Conservation (phyloP, 2,329 filamentous ascomycete genomes). For the Paecilomyces niveus region DNA sequence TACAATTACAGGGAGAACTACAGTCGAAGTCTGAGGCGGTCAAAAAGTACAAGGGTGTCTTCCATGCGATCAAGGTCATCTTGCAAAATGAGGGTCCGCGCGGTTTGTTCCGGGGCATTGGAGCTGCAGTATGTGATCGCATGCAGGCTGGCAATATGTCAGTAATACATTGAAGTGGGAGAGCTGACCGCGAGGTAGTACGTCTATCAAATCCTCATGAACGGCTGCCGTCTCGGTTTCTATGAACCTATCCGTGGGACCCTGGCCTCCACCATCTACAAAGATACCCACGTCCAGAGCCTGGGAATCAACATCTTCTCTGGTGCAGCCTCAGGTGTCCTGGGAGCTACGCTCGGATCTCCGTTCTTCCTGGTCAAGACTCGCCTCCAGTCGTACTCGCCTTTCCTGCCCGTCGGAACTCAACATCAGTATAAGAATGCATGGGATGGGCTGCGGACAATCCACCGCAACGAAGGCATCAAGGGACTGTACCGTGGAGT, state of each 20-base stretch:
- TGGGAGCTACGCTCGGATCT: constrained; percentile 86
- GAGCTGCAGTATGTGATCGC: constrained; percentile 57
- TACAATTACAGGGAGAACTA: constrained; percentile 94
- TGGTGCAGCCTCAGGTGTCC: constrained; percentile 78
- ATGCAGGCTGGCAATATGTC: constrained; percentile 1
- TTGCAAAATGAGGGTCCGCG: constrained; percentile 79
- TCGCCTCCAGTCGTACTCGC: constrained; percentile 85
- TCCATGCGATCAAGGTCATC: constrained; percentile 88
- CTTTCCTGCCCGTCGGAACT: constrained; percentile 90
- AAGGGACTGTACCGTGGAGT: constrained; percentile 83
- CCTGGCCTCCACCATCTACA: constrained; percentile 63
- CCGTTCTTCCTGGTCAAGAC: constrained; percentile 99
- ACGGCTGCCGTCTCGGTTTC: constrained; percentile 93
- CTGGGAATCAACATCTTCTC: constrained; percentile 90
- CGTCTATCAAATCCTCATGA: constrained; percentile 91
- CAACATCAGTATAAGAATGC: constrained; percentile 89
- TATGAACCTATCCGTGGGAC: constrained; percentile 85
- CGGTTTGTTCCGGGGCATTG: constrained; percentile 82
- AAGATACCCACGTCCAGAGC: constrained; percentile 68
- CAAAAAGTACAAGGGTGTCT: constrained; percentile 80
- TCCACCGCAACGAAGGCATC: constrained; percentile 70
- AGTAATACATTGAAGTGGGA: neutral
- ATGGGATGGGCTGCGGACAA: constrained; percentile 71
- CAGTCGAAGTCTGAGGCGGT: constrained; percentile 78
- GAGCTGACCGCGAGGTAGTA: constrained; percentile 49